Percentiles rank a stretch among this genome's conserved stretches.
Conservation (phyloP, 805 yeast genomes). For the Yarrowia sp. region DNA sequence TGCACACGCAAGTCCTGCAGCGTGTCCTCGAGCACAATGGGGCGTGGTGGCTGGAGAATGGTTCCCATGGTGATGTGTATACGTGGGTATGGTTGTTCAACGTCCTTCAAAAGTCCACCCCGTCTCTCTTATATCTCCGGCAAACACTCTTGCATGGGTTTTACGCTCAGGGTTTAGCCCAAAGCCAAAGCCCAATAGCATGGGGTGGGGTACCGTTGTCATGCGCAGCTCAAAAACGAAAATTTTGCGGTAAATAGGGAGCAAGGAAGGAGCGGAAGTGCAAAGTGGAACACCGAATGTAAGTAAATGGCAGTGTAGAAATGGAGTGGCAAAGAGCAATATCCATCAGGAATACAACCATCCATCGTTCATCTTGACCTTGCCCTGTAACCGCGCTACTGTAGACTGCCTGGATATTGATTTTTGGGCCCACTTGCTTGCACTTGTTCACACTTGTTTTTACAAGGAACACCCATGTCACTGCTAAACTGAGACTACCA, state of each 20-base stretch:
- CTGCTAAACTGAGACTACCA: no score
- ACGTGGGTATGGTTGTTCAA: neutral
- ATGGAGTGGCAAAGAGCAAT: no score
- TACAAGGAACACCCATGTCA: no score
- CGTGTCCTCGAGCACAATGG: slow-evolving; percentile 24
- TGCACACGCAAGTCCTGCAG: slow-evolving; percentile 32
- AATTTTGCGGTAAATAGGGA: slow-evolving; percentile 37
- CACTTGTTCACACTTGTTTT: no score
- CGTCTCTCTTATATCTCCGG: slow-evolving; percentile 25
- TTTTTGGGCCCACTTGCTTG: no score
- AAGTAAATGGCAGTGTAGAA: no score
- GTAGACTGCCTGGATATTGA: no score
- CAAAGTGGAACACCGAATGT: no score
- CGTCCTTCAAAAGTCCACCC: no score
- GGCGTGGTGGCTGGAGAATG: slow-evolving; percentile 22
- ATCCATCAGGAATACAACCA: no score
- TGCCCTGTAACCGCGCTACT: no score
- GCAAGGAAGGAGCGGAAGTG: neutral
- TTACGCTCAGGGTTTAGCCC: slow-evolving; percentile 7
- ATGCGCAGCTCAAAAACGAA: slow-evolving; percentile 29
- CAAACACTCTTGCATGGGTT: neutral
- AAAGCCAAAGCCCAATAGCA: slow-evolving; percentile 6
- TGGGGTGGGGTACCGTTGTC: slow-evolving; percentile 36
- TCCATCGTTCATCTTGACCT: no score
- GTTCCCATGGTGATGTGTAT: slow-evolving; percentile 17